These are phyloP conservation scores for Arthroderma sp. DNA, from an alignment of 2,329 filamentous ascomycete species.

Conservation along the genomic window DNA sequence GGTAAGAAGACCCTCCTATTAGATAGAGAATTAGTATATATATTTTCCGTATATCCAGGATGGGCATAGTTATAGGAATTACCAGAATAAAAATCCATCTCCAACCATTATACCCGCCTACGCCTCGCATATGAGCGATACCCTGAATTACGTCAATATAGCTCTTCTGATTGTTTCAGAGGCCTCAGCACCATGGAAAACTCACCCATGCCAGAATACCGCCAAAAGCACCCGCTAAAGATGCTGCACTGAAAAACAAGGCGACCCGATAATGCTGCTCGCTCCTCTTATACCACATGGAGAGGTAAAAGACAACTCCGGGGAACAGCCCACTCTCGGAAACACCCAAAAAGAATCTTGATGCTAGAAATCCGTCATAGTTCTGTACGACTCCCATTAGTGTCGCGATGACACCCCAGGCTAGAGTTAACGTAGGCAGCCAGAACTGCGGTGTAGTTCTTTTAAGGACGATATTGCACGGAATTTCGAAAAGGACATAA, in stretches of 20 bases:
- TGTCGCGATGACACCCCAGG: conserved; percentile 37
- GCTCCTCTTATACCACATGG: conserved; percentile 16
- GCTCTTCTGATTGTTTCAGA: no score
- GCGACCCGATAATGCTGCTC: conserved; percentile 48
- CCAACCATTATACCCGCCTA: conserved; percentile 28
- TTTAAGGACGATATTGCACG: conserved; percentile 30
- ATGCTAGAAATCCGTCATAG: conserved; percentile 31
- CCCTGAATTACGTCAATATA: conserved; percentile 26
- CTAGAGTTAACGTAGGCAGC: conserved; percentile 32
- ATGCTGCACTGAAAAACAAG: conserved; percentile 41
- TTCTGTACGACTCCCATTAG: conserved; percentile 34
- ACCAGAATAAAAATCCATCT: conserved; percentile 26
- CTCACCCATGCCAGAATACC: conserved; percentile 39
- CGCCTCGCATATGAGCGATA: conserved; percentile 28
- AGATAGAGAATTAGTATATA: neutral
- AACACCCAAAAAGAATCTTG: conserved; percentile 38
- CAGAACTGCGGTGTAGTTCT: conserved; percentile 25
- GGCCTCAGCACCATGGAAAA: conserved; percentile 33
- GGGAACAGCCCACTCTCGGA: conserved; percentile 43
- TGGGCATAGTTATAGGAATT: neutral
- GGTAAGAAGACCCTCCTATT: conserved; percentile 54
- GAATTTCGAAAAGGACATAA: conserved; percentile 28
- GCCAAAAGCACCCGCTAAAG: conserved; percentile 33
- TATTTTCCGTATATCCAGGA: no score
- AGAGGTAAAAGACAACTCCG: conserved; percentile 12